Conservation (phyloP, 1,284 basidiomycete species). For the Cutaneotrichosporon cutaneum region DNA sequence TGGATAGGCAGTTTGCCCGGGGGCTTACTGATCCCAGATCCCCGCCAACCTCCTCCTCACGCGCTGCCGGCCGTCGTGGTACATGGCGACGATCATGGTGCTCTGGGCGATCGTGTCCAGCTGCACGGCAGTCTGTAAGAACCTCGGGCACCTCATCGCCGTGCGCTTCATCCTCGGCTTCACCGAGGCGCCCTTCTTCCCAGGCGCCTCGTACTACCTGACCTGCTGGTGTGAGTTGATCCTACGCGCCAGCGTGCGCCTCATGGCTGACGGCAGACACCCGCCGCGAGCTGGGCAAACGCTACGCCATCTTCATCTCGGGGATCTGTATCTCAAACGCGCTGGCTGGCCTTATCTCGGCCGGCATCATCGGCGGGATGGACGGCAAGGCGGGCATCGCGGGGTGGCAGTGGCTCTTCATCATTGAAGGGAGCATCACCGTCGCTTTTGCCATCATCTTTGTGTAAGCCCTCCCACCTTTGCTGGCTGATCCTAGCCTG, state of each 20-base stretch:
- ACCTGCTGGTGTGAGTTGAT: constrained; percentile 15
- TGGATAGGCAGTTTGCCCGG: too few relatives aligned
- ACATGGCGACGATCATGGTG: constrained; percentile 2
- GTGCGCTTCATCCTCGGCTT: constrained; percentile 40
- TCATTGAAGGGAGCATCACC: constrained; percentile 44
- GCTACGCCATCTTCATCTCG: constrained; percentile 42
- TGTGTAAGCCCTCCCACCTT: neutral
- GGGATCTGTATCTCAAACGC: constrained; percentile 50
- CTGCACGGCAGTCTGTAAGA: constrained; percentile 28
- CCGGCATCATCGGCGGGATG: constrained; percentile 36
- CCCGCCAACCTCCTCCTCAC: constrained; percentile 34
- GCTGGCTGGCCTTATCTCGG: constrained; percentile 46
- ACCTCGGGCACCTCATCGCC: constrained; percentile 37
- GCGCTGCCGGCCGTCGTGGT: constrained; percentile 13
- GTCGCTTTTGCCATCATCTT: constrained; percentile 36
- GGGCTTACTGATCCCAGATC: constrained; percentile 28
- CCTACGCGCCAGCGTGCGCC: constrained; percentile 22
- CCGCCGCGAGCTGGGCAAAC: constrained; percentile 30
- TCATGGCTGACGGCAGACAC: constrained; percentile 17
- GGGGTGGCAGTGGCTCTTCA: constrained; percentile 42
- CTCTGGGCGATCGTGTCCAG: constrained; percentile 38
- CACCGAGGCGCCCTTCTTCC: constrained; percentile 35
- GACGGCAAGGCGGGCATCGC: constrained; percentile 37
- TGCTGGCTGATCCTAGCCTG: neutral
- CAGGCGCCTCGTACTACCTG: constrained; percentile 31